Evolutionary conservation across 2,329 filamentous ascomycete genomes (phyloP), one percentile per base, ranked within the genome.

Genomic region (Periconia digitata): DNA sequence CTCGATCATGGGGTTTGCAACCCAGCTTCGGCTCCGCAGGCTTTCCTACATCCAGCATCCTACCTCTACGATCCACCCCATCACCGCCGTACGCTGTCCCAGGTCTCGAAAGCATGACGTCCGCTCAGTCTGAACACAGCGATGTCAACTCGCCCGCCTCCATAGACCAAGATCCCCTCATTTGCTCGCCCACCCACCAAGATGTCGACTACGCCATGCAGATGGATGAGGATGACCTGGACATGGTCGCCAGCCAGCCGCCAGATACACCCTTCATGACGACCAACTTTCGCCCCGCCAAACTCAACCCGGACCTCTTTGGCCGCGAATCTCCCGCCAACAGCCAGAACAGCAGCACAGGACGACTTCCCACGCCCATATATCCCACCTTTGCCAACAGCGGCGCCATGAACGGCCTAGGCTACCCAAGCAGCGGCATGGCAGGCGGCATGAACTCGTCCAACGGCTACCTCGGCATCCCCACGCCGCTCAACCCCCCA

Each of bases 291-390:
- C 62, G 67, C 18, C 65, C 70, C 2, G 60, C 68, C 20, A 70
- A 62, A 50, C 59, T 70, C 20, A 67, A 70, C 32, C 53, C 63
- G 7, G 60, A 63, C 13, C 49, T 64, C 13, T 63, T 69, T 50
- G 44, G 51, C 38, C 50, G 59, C 24, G 58, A 62, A 37, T 15
- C 27, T 15, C 27, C 27, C n/a, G 27, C 27, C 10, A 32, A 15
- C 27, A 40, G 50, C 8, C 42, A 37, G 17, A 47, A 42, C 43
- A 56, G 55, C 54, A 49, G 49, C 57, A 60, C 53, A 36, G 65
- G 50, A 51, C 56, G 71, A n/a, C 64, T 74, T 46, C 70, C 71
- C 2, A 73, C 72, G 18, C 72, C 72, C 36, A 74, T 74, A 44
- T 66, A 72, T 44, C 59, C 68, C 40, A 67, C 58, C 1, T 74